Evolutionary conservation across 345 rosid species (phyloP).

Genomic region (Eucalyptus rudis): DNA sequence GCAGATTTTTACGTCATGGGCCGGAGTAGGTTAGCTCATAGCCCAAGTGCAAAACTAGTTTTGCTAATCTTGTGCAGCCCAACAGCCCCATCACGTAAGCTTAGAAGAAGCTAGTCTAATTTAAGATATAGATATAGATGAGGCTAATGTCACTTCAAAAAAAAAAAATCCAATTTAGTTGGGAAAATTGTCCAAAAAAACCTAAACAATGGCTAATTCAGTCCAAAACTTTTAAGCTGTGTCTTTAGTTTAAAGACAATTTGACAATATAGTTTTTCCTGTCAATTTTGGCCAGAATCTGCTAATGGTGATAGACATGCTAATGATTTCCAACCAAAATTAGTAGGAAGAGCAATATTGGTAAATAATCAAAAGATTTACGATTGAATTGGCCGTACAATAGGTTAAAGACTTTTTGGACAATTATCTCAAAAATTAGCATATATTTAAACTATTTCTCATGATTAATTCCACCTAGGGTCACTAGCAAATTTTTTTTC

Average conservation of each 20-base stretch:
- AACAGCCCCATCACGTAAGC: neutral
- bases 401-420: neutral
- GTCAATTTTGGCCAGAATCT: rapidly evolving
- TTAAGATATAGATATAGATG: neutral
- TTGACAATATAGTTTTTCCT: neutral
- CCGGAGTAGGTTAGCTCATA: neutral
- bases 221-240: neutral
- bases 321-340: neutral
- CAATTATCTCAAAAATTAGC: neutral
- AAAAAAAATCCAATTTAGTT: neutral
- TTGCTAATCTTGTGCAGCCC: neutral
- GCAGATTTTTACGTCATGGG: neutral
- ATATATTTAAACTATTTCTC: neutral
- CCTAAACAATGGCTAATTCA: neutral
- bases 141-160: neutral
- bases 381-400: neutral
- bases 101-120: neutral
- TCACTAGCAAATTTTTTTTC: neutral
- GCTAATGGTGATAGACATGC: neutral
- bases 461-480: neutral
- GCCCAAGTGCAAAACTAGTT: neutral
- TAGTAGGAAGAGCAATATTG: neutral
- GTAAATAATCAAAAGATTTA: neutral
- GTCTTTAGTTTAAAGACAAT: neutral
- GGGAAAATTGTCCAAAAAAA: neutral